Base-by-base conservation (phyloP, 2,329 filamentous ascomycete species). In the Monilinia vaccinii-corymbosi region DNA sequence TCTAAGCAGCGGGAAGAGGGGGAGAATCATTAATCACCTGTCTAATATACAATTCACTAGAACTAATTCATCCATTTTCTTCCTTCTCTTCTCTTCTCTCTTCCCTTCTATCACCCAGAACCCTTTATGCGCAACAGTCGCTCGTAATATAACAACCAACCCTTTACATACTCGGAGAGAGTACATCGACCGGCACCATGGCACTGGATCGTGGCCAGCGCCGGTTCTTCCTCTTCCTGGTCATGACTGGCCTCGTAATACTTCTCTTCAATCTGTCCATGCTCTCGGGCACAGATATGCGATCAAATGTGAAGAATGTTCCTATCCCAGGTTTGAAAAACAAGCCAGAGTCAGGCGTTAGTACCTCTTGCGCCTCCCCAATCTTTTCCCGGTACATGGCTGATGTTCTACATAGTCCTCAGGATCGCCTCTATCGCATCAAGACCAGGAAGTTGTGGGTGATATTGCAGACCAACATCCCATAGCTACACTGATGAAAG, bases 401-500 rank as follows among this genome's bases (percentile, higher is more conserved):
- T 44, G 18, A 44, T 23, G 7, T 23, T 55, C 36, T 49, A 16
- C 23, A 10, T 51, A 71, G 69, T 58, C 65, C 55, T 65, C 67
- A n/a, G 66, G 69, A 60, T 32, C 65, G 11, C 57, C 64, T 28
- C 61, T 64, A 40, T 68, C 66, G 64, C 60, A 68, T 47, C 53
- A 65, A 40, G 67, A 67, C 21, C 64, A 68, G 46, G 65, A 68
- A 47, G 64, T 53, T 40, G 56, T 59, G 46, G 45, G 45, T 42
- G 56, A 53, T 11, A 53, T 46, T 53, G 51, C 50, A 34, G 71
- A 72, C 53, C 60, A 69, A 18, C 70, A 73, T 45, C 71, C 71
- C 2, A 71, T 71, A 52, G 62, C 56, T 36, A 53, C 59, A 10
- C 64, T 70, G 36, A 73, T 73, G 70, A 67, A 68, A 52, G 56